These are phyloP conservation scores for Alternaria burnsii DNA, from an alignment of 2,329 filamentous ascomycete genomes.

Conservation along the genomic window DNA sequence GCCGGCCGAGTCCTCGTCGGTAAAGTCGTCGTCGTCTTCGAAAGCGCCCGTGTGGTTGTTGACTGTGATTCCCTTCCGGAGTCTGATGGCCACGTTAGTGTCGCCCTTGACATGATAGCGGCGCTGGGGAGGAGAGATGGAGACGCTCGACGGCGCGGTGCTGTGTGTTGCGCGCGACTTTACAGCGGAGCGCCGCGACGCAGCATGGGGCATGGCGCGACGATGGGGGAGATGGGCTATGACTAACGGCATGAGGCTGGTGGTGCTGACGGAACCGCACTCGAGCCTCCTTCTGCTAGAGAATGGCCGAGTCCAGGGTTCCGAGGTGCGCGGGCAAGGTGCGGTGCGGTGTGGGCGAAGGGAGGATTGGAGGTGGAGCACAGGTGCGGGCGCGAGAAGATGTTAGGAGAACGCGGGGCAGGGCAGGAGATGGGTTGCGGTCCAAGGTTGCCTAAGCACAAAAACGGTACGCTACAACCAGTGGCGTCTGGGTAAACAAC, in stretches of 20 bases:
- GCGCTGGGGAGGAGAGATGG: conserved; percentile 36
- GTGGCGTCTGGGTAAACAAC: conserved; percentile 16
- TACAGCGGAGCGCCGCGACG: conserved; percentile 35
- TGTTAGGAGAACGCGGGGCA: neutral
- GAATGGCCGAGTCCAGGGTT: conserved; percentile 49
- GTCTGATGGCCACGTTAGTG: conserved; percentile 50
- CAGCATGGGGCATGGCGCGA: conserved; percentile 33
- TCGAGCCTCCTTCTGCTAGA: conserved; percentile 51
- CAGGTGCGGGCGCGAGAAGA: conserved; percentile 1
- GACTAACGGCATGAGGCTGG: conserved; percentile 55
- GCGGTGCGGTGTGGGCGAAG: conserved; percentile 29
- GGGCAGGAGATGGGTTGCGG: neutral
- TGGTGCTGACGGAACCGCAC: conserved; percentile 42
- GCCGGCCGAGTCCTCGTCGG: conserved; percentile 46
- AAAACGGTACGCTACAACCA: conserved; percentile 4
- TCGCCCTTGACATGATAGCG: conserved; percentile 38
- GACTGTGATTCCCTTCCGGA: conserved; percentile 51
- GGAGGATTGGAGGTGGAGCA: neutral
- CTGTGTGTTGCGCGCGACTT: conserved; percentile 34
- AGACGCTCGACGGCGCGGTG: conserved; percentile 41
- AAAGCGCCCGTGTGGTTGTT: conserved; percentile 48
- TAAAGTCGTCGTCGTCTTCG: conserved; percentile 39
- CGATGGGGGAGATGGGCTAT: conserved; percentile 48
- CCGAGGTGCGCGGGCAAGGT: conserved; percentile 28
- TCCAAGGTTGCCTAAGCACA: neutral